Base-by-base conservation (phyloP, 2,329 filamentous ascomycete genomes). In the Plenodomus tracheiphilus region DNA sequence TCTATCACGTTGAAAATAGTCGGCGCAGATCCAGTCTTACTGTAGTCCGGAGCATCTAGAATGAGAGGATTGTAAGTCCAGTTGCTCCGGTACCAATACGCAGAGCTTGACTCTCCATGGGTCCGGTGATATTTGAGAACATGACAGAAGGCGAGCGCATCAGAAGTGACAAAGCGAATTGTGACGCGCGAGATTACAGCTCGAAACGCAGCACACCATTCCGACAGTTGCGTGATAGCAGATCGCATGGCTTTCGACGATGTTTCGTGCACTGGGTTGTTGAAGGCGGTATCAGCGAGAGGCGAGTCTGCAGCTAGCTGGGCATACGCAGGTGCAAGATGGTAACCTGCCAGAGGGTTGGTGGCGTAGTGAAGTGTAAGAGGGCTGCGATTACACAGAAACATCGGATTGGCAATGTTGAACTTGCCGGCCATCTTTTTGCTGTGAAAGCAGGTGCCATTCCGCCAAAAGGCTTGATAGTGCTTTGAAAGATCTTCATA, bases 1-100 rank as follows among this genome's bases (percentile, higher is more conserved):
- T 86, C 82, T 45, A 86, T 80, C 3, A 80, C 70, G 58, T 85
- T 77, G 56, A 85, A 86, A 3, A 46, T 38, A 4, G 54, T 65
- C 0, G 80, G 77, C 0, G 72, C 77, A 13, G 46, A 41, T 2
- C 62, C 61, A n/a, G 39, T 28, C 16, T 39, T n/a, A 3, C 4
- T n/a, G 53, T 83, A 84, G 3, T 74, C 71, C 1, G 49, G 51
- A 1, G 61, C 39, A 39, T 81, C 75, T 4, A 85, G 68, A 1
- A 64, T 48, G 2, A 84, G 61, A 1, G 67, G 58, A 8, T 70
- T 67, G 15, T 67, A 61, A 32, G 77, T 71, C 49, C 73, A 73
- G 15, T 72, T 71, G 18, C 71, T 70, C 41, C 75, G 72, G 57
- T 77, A 81, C 54, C 74, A 72, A 25, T 75, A 72, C 2, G 75